Evolutionary conservation across 169 alveolate species (phyloP).

Genomic region (Babesia divergens): DNA sequence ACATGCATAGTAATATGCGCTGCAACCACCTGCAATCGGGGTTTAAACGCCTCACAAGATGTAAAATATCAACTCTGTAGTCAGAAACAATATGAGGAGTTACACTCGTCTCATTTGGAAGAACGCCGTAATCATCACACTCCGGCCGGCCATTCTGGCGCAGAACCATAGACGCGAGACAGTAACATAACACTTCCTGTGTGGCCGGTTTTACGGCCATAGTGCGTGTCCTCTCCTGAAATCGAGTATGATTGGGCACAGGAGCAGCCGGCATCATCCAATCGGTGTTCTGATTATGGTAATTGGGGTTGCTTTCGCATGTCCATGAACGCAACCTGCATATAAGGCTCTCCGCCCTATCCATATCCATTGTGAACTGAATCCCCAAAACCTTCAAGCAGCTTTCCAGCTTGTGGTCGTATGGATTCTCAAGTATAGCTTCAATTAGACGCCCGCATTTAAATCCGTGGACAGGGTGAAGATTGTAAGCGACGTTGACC

Average conservation of each 20-base stretch:
- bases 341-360: background rate
- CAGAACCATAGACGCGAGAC: slow-evolving; percentile 1
- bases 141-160: background rate
- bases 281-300: background rate
- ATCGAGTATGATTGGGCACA: background rate
- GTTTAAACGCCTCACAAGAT: background rate
- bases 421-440: background rate
- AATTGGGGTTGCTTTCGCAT: background rate
- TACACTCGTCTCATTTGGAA: background rate
- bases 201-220: background rate
- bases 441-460: background rate
- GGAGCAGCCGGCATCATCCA: background rate
- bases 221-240: background rate
- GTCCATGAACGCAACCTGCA: background rate
- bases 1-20: background rate
- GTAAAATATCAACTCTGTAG: background rate
- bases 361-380: background rate
- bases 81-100: background rate
- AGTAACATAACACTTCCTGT: slow-evolving; percentile 9
- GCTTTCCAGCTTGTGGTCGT: background rate
- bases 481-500: slow-evolving; percentile 15
- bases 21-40: background rate
- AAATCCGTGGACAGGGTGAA: slow-evolving; percentile 1
- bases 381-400: background rate
- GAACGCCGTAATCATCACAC: background rate